Conservation (phyloP, 805 yeast genomes). For the Saturnispora sanitii region DNA sequence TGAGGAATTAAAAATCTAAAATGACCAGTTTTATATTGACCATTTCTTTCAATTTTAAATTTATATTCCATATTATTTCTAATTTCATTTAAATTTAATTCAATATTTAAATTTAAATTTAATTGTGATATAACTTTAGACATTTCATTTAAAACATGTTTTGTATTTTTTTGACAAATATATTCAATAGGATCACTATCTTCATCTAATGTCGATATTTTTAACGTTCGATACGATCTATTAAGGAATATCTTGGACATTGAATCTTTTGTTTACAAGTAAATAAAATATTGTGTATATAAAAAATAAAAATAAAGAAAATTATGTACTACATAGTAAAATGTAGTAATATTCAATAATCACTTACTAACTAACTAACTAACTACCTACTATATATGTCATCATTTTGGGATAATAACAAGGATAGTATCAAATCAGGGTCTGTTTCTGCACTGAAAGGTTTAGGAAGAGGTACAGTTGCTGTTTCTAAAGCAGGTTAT, state of each 20-base stretch:
- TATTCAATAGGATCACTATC: conserved; percentile 14
- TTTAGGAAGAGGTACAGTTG: conserved; percentile 40
- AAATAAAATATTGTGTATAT: not conserved
- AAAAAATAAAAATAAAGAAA: conserved; percentile 24
- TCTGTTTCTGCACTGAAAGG: conserved; percentile 41
- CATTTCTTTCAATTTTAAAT: conserved; percentile 16
- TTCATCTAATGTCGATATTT: conserved; percentile 14
- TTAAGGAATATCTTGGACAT: conserved; percentile 25
- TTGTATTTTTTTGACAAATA: conserved; percentile 17
- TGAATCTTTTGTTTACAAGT: not conserved
- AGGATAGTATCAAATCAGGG: conserved; percentile 40
- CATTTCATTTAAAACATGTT: conserved; percentile 14
- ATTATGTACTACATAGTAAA: too few species aligned
- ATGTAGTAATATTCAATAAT: too few species aligned
- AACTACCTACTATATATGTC: conserved; percentile 17
- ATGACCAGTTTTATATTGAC: conserved; percentile 17
- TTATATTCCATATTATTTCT: conserved; percentile 15
- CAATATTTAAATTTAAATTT: too few species aligned
- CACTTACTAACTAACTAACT: not conserved
- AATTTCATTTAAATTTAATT: conserved; percentile 10
- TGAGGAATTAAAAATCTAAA: conserved; percentile 23
- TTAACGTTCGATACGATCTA: conserved; percentile 15
- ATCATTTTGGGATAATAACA: conserved; percentile 43
- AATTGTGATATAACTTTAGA: conserved; percentile 17
- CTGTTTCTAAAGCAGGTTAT: conserved; percentile 38